Base-by-base conservation (phyloP, 2,329 filamentous ascomycete genomes). In the Emmonsiellopsis sp. region DNA sequence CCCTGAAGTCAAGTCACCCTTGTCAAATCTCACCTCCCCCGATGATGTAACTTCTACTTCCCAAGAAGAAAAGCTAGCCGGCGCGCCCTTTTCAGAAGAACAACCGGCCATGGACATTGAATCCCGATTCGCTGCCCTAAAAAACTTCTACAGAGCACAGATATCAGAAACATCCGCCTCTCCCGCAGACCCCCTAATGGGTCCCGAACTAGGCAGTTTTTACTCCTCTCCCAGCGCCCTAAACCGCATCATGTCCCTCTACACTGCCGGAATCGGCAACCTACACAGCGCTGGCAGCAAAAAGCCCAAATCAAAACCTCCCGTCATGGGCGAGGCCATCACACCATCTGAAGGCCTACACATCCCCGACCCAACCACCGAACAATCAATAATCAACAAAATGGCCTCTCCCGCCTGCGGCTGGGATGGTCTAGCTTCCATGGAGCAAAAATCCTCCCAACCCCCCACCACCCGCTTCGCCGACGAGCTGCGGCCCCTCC, bases 231-330 rank as follows among this genome's bases (percentile, higher is more conserved):
- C 92, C 0, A 86, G 83, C 5, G 87, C 89, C 8, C 74, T 96
- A 52, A 85, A 87, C 30, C 84, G 92, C 34, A 93, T 97, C 63
- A 94, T 96, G 89, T 91, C 83, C 57, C 76, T 96, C 30, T 96
- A 96, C 71, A 89, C 87, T 0, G 69, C 70, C 0, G 77, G 77
- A 0, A 79, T 82, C 52, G 81, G 77, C 58, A 79, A 76, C 51
- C 76, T 80, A 32, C 71, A 71, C 60, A 77, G 78, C 53, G 65
- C 65, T 9, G 61, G 63, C 34, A 79, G 77, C 62, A 85, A 86
- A 61, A 84, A 86, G 62, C 73, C 80, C 9, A 84, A 86, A 64
- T 76, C 80, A 10, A 88, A 86, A 59, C 77, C 83, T 0, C 79
- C 82, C 20, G 76, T 84, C 1, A 93, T 95, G 85, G 83, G 90